These are phyloP conservation scores for Pyrenula aspistea DNA, from an alignment of 495 filamentous ascomycete genomes.

Conservation along the genomic window DNA sequence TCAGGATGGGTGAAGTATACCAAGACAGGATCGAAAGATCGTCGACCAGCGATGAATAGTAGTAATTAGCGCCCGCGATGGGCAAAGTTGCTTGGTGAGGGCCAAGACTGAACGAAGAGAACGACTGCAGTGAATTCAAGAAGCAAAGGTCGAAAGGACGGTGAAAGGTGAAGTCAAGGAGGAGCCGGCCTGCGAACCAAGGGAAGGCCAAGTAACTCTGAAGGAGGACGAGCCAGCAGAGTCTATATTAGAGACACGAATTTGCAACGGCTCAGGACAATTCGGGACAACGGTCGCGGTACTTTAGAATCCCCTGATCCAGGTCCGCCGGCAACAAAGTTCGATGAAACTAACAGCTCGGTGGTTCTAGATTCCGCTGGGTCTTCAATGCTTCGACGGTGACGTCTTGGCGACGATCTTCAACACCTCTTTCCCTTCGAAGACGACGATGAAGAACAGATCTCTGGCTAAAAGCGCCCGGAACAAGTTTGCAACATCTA, in stretches of 20 bases:
- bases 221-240: neutral
- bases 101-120: neutral
- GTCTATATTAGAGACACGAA: neutral
- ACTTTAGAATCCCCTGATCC: neutral
- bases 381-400: neutral
- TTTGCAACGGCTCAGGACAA: neutral
- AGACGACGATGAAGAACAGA: neutral
- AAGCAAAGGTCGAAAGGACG: neutral
- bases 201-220: neutral
- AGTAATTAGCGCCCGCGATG: neutral
- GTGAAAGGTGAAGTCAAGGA: neutral
- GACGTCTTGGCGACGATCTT: neutral
- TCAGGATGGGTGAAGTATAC: neutral
- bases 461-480: neutral
- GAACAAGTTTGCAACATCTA: neutral
- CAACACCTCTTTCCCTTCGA: neutral
- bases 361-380: neutral
- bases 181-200: neutral
- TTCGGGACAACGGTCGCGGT: neutral
- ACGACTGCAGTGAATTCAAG: neutral
- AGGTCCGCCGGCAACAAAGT: neutral
- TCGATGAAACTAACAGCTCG: neutral
- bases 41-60: conserved; percentile 16
- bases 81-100: neutral
- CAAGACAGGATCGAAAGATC: conserved; percentile 1